These are phyloP conservation scores for Diaporthe citrichinensis DNA, from an alignment of 2,329 filamentous ascomycete genomes.

Conservation along the genomic window DNA sequence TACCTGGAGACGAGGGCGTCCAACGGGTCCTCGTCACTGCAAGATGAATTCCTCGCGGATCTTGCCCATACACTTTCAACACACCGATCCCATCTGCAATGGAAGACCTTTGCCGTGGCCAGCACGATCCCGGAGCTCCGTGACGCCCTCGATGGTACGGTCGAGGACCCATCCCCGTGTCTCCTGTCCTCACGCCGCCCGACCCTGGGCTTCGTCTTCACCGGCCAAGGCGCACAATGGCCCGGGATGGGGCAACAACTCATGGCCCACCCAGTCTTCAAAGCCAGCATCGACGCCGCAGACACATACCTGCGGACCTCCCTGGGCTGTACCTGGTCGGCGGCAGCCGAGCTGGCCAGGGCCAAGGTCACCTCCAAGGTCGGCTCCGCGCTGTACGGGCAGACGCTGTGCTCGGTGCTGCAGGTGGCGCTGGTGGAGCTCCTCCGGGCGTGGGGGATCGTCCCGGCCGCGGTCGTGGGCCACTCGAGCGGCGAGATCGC, in stretches of 20 bases:
- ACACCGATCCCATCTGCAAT: neutral
- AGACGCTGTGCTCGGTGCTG: slow-evolving; percentile 53
- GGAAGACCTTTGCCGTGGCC: slow-evolving; percentile 26
- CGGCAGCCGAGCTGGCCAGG: slow-evolving; percentile 20
- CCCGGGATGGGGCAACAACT: slow-evolving; percentile 44
- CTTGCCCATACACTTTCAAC: slow-evolving; percentile 9
- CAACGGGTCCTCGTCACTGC: neutral
- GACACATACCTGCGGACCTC: neutral
- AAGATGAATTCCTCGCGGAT: slow-evolving; percentile 2
- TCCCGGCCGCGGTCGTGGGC: slow-evolving; percentile 46
- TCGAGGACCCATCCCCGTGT: neutral
- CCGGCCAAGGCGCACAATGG: slow-evolving; percentile 44
- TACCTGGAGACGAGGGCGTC: neutral
- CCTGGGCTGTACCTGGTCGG: slow-evolving; percentile 31
- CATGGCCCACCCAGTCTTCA: slow-evolving; percentile 20
- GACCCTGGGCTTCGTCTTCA: slow-evolving; percentile 37
- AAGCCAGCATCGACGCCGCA: slow-evolving; percentile 12
- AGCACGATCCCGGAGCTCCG: slow-evolving; percentile 3
- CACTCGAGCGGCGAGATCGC: slow-evolving; percentile 46
- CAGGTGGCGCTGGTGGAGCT: slow-evolving; percentile 56
- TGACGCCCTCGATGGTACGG: neutral
- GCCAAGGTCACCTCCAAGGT: slow-evolving; percentile 35
- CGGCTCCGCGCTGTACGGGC: slow-evolving; percentile 21
- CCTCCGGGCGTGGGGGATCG: slow-evolving; percentile 45
- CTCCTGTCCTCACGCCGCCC: neutral